Evolutionary conservation across 2,329 filamentous ascomycete species (phyloP).

Genomic region (Emydomyces testavorans): DNA sequence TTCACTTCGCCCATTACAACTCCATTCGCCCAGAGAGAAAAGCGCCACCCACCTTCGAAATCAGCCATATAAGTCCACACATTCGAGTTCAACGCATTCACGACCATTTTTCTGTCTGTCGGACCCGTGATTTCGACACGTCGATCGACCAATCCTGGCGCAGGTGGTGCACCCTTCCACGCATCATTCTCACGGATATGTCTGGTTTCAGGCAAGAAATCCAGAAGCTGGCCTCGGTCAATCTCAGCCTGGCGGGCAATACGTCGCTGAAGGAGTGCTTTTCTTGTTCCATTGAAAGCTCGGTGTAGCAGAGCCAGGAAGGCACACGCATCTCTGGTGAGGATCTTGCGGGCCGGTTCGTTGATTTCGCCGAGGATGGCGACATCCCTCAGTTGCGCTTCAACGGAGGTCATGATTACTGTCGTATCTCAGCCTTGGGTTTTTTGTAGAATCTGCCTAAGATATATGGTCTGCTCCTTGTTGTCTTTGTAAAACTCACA

Average conservation of each 20-base stretch:
- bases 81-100: slow-evolving; percentile 89
- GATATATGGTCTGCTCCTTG: too few species aligned
- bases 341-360: slow-evolving; percentile 74
- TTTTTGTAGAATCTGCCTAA: too few species aligned
- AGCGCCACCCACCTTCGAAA: slow-evolving; percentile 68
- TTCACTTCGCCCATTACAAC: too few species aligned
- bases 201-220: slow-evolving; percentile 92
- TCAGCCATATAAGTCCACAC: slow-evolving; percentile 99
- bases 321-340: slow-evolving; percentile 77
- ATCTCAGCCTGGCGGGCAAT: slow-evolving; percentile 81
- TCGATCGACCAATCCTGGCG: slow-evolving; percentile 83
- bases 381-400: slow-evolving; percentile 76
- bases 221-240: slow-evolving; percentile 74
- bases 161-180: slow-evolving; percentile 86
- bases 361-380: slow-evolving; percentile 69
- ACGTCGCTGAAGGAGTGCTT: slow-evolving; percentile 76
- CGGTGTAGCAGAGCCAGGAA: slow-evolving; percentile 92
- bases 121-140: slow-evolving; percentile 95
- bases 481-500: neutral
- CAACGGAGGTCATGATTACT: slow-evolving; percentile 54
- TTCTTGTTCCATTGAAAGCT: slow-evolving; percentile 83
- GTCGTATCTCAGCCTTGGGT: neutral
- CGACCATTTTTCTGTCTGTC: slow-evolving; percentile 97
- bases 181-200: slow-evolving; percentile 87
- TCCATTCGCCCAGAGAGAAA: too few species aligned